Conservation (phyloP, 371 early-diverging fungal genomes). For the Rhizopus delemar region DNA sequence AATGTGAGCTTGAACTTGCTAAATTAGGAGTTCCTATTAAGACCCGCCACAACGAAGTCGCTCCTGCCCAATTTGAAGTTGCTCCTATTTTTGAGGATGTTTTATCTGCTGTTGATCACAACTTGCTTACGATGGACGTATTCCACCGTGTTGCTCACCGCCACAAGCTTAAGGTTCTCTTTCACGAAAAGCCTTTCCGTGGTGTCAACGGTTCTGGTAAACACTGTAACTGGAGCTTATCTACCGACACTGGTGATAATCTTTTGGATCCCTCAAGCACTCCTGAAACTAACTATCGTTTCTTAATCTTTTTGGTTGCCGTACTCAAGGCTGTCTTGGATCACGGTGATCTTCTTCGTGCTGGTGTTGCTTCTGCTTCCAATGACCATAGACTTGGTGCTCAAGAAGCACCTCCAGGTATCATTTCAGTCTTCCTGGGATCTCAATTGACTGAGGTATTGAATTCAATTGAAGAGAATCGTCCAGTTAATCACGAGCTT, state of each 20-base stretch:
- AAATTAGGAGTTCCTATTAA: slow-evolving; percentile 96
- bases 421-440: slow-evolving; percentile 95
- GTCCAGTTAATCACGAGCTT: slow-evolving; percentile 81
- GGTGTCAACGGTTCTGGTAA: slow-evolving; percentile 98
- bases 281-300: slow-evolving; percentile 95
- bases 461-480: slow-evolving; percentile 83
- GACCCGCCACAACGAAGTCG: slow-evolving; percentile 99
- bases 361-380: slow-evolving; percentile 87
- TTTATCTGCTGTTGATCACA: slow-evolving; percentile 97
- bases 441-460: slow-evolving; percentile 93
- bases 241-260: slow-evolving; percentile 93
- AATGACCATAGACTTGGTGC: slow-evolving; percentile 98
- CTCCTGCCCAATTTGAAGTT: slow-evolving; percentile 96
- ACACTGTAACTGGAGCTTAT: slow-evolving; percentile 98
- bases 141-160: slow-evolving; percentile 95
- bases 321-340: slow-evolving; percentile 87
- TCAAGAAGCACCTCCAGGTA: slow-evolving; percentile 97
- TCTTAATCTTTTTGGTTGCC: slow-evolving; percentile 91
- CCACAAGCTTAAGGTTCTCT: slow-evolving; percentile 94
- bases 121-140: slow-evolving; percentile 95
- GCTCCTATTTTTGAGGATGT: slow-evolving; percentile 98
- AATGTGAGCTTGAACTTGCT: slow-evolving; percentile 91
- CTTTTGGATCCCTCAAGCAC: slow-evolving; percentile 90
- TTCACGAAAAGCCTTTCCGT: slow-evolving; percentile 99
- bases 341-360: slow-evolving; percentile 86